Evolutionary conservation across 108 stramenopile genomes (phyloP), one percentile per base, ranked within the genome.

Genomic region (Fragilariopsis cylindrus): DNA sequence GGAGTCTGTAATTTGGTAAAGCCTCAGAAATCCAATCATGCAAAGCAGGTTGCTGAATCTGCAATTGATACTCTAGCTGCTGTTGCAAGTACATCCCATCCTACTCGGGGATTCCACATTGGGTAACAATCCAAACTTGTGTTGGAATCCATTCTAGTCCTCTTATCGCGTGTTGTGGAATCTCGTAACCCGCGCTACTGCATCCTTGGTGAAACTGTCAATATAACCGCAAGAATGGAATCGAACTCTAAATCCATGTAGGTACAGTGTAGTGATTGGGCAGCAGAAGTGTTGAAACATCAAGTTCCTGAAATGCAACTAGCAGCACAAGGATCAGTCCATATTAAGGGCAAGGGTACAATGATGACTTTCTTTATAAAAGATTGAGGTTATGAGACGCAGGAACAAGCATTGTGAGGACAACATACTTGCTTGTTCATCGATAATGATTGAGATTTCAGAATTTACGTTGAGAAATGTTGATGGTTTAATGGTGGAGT

Each of bases 11-110:
- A 87, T 63, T 70, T 89, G 4, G 82, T 88, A 3, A 78, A 83
- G 21, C 71, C 88, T 11, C 30, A 85, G 64, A 13, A 52, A 5
- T 44, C 45, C 6, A 84, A 90, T 71, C 87, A 88, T 69, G 87
- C 84, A 41, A 85, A 89, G 69, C 81, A 85, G 13, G 76, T 92
- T 64, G 88, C 87, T 12, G 62, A 85, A 39, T 92, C 90, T 80
- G 77, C 91, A 3, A 69, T 88, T 53, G 88, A 84, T 54, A 76
- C 86, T 13, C 48, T 92, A 8, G 50, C 66, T 13, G 87, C 74
- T 3, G 86, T 84, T 30, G 30, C 1, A 71, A 65, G 11, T 64
- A 76, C 43, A 85, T 80, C 3, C 58, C 60, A 9, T 66, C 88
- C 42, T 70, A 81, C 40, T 65, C 12, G 30, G 84, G 82, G 2